Percentiles rank a stretch among this genome's conserved stretches.
These are phyloP conservation scores for Phellopilus nigrolimitatus DNA, from an alignment of 1,284 basidiomycete species.

Conservation along the genomic window DNA sequence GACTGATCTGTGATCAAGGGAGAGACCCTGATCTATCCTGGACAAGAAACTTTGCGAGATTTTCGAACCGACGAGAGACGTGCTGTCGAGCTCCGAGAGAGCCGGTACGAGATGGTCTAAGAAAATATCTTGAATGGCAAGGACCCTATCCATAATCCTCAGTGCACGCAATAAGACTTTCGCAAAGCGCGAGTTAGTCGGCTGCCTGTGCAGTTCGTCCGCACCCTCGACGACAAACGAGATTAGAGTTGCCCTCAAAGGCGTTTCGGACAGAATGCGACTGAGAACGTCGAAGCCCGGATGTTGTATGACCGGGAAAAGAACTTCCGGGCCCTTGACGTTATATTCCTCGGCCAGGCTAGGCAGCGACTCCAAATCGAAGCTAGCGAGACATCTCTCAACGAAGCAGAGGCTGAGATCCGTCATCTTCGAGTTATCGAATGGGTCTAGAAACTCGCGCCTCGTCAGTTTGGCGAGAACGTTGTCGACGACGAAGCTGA, in stretches of 20 bases:
- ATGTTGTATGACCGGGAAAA: conserved; percentile 61
- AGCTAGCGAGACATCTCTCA: conserved; percentile 78
- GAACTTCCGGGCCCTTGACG: conserved; percentile 42
- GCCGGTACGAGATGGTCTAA: conserved; percentile 84
- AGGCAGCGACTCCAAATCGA: conserved; percentile 69
- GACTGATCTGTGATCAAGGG: conserved; percentile 72
- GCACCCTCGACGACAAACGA: conserved; percentile 76
- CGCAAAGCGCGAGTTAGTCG: conserved; percentile 65
- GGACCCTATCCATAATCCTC: conserved; percentile 75
- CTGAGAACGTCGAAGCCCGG: conserved; percentile 88
- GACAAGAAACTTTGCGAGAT: conserved; percentile 67
- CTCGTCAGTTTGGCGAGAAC: conserved; percentile 71
- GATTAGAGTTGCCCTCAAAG: conserved; percentile 68
- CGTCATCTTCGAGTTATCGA: conserved; percentile 85
- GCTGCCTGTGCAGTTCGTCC: conserved; percentile 68
- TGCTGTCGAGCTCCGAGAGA: conserved; percentile 60
- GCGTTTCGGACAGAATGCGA: conserved; percentile 69
- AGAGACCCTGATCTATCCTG: conserved; percentile 76
- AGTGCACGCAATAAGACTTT: conserved; percentile 78
- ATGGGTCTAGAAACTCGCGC: conserved; percentile 70
- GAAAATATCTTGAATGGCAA: conserved; percentile 88
- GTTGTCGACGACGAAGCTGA: conserved; percentile 84
- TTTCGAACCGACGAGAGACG: conserved; percentile 47
- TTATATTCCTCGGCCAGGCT: conserved; percentile 44
- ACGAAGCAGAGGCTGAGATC: conserved; percentile 83